phyloP scores from a whole-genome alignment of 1,284 basidiomycete species.

The Ustilago shanxiensis region DNA sequence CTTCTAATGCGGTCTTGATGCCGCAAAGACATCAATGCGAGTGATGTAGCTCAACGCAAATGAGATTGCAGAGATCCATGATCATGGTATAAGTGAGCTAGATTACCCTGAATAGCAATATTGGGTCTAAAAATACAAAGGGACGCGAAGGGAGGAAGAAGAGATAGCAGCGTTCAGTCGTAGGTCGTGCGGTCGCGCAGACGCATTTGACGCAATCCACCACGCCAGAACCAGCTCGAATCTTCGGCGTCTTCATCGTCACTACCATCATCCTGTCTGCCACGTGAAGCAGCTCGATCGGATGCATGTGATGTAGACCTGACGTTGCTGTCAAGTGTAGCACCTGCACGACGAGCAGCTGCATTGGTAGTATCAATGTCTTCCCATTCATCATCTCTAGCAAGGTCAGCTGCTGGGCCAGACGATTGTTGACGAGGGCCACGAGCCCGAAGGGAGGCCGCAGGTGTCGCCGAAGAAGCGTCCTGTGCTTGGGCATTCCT shows the following conservation, averaged over 20 bases:
- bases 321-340: background rate
- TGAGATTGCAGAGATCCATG: too few relatives aligned
- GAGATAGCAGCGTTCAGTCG: constrained; percentile 23
- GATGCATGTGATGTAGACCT: background rate
- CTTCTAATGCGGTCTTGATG: too few relatives aligned
- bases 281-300: constrained; percentile 10
- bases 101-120: background rate
- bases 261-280: constrained; percentile 24
- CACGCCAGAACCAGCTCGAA: constrained; percentile 61
- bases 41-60: too few relatives aligned
- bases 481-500: background rate
- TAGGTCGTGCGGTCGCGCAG: constrained; percentile 58
- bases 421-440: background rate
- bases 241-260: constrained; percentile 41
- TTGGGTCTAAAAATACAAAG: constrained; percentile 17
- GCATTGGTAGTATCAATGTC: constrained; percentile 20
- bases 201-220: constrained; percentile 54
- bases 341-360: background rate
- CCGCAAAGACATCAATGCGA: too few relatives aligned
- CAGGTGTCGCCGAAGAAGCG: background rate
- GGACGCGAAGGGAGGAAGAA: background rate
- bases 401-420: background rate
- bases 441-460: background rate
- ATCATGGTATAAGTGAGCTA: background rate
- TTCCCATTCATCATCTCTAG: constrained; percentile 42